Base-by-base conservation (phyloP, 2,329 filamentous ascomycete genomes). In the Rhinocladiella mackenziei region DNA sequence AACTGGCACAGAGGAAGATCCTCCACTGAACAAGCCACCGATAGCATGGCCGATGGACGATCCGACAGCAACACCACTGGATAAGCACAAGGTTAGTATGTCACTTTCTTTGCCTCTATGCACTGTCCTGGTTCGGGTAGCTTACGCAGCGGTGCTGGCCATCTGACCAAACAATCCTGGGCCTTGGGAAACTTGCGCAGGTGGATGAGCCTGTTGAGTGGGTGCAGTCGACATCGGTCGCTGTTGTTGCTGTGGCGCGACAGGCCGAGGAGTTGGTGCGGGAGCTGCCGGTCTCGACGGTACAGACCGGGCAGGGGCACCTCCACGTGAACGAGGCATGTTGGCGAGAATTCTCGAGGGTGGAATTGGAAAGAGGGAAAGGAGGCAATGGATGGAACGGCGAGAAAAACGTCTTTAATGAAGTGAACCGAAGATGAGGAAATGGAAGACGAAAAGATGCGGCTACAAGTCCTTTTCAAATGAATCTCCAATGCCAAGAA, bases 61-160 rank as follows among this genome's bases (percentile, higher is more conserved):
- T 54, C 92, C 92, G 65, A 97, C 84, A 59, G 92, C 92, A 61
- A 97, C 92, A 81, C 92, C 92, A 64, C 91, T 97, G 60, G 58
- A 46, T 31, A 37, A 30, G 31, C 28, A 32, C 14, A 37, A 20
- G 13, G 36, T 44, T 26, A 47, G 33, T 39, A 30, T 31, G 32
- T 26, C 5, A 14, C 20, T 11, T 38, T 35, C 19, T 14, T 25
- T 32, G n/a, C 34, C 6, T 34, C 31, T 40, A 31, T 20, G 10
- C 19, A 29, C 17, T 22, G 18, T 14, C 18, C 29, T 7, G 43
- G 28, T 43, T 39, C 26, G 44, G 34, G 26, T 18, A 20, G 82
- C 89, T 74, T 83, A 97, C 91, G 92, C 92, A 67, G 92, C 92
- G 45, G 92, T 98, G 64, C 83, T 89, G 56, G 92, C 92, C 86